Evolutionary conservation across 805 yeast genomes (phyloP), one percentile per base, ranked within the genome.

Genomic region (Teunomyces kruisii): DNA sequence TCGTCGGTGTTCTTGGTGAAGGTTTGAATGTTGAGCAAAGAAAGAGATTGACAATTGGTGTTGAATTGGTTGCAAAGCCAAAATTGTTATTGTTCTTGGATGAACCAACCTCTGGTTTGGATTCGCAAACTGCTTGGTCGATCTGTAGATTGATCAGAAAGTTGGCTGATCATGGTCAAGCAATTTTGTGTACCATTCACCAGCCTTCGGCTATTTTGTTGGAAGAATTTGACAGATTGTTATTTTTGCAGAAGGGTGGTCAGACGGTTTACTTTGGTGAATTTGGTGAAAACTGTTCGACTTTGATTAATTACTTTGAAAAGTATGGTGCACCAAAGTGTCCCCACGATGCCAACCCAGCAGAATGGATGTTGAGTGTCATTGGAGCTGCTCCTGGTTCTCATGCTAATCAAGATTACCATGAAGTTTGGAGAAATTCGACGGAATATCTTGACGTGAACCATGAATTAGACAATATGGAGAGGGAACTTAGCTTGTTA

Each of bases 201-300:
- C 95, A 86, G 64, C 95, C 95, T 56, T 86, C 94, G 7, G 90
- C 95, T 43, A 74, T 84, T 47, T 70, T 87, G 58, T 74, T 87
- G 67, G 78, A 85, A 57, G 86, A 83, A 56, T 86, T 88, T 61
- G 95, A 88, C 59, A 75, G 89, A 54, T 70, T 88, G 51, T 69
- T 86, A 51, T 81, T 86, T 56, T 70, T 86, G 61, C 83, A 81
- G 43, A 74, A 67, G 44, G 91, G 91, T 58, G 92, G 91, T 60
- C 65, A 78, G 56, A 83, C 90, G 8, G 86, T 83, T 30, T 86
- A 85, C 65, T 85, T 84, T 61, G 92, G 91, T 49, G 86, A 83
- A 40, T 67, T 83, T 48, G 91, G 92, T 44, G 63, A 74, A 30
- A 76, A 81, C 54, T 81, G 80, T 54, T 58, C 62, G 36, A 72